Percentiles rank a stretch among this genome's conserved stretches.
These are phyloP conservation scores for Orbilia quercus DNA, from an alignment of 2,329 filamentous ascomycete genomes.

Conservation along the genomic window DNA sequence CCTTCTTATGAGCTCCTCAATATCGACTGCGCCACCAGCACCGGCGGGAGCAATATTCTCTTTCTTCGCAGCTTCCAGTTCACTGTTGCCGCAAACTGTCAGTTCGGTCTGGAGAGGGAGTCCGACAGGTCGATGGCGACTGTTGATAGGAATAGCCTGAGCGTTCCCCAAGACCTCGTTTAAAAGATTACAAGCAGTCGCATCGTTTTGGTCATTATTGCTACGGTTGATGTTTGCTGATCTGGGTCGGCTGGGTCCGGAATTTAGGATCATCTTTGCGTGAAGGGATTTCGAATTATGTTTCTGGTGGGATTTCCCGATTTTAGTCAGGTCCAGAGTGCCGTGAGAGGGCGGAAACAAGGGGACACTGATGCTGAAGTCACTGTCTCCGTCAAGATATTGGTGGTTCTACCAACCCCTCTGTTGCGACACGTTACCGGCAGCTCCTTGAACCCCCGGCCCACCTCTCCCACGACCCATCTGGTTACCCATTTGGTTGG, in stretches of 20 bases:
- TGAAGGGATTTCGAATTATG: constrained; percentile 13
- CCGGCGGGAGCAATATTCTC: constrained; percentile 42
- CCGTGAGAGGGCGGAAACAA: constrained; percentile 25
- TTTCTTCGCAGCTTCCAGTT: constrained; percentile 23
- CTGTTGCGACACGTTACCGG: constrained; percentile 55
- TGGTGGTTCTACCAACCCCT: constrained; percentile 55
- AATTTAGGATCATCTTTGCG: constrained; percentile 2
- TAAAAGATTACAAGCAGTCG: constrained; percentile 14
- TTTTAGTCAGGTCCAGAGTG: constrained; percentile 22
- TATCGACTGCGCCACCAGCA: constrained; percentile 32
- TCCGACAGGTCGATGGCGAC: constrained; percentile 22
- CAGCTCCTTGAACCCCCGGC: constrained; percentile 44
- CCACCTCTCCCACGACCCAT: constrained; percentile 53
- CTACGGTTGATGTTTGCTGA: constrained; percentile 2
- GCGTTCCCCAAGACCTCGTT: constrained; percentile 30
- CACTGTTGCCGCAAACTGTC: constrained; percentile 31
- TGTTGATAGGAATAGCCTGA: neutral
- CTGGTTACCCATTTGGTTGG: too few species aligned
- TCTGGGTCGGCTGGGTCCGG: neutral
- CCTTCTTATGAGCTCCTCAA: constrained; percentile 52
- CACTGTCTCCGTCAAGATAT: constrained; percentile 43
- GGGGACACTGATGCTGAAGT: constrained; percentile 27
- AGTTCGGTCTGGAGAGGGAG: constrained; percentile 44
- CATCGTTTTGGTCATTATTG: constrained; percentile 12
- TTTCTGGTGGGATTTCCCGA: constrained; percentile 7